A percentile compares a stretch with the other conserved stretches of the same genome.
phyloP scores from a whole-genome alignment of 2,329 filamentous ascomycete species.

The Calycina marina region DNA sequence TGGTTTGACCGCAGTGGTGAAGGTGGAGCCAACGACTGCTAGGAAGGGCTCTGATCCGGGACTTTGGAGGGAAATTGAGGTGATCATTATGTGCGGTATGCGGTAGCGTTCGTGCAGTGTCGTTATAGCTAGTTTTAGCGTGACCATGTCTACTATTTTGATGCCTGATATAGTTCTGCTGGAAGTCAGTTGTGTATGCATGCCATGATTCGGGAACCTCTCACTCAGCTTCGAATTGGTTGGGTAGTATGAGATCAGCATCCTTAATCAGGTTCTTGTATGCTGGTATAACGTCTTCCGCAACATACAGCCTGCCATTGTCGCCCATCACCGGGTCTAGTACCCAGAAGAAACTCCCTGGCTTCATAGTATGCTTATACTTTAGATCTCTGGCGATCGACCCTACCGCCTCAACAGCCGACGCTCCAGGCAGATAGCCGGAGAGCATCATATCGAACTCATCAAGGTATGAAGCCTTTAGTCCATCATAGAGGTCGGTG shows the following conservation, averaged over 20 bases:
- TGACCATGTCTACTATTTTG: constrained; percentile 61
- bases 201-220: constrained; percentile 20
- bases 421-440: constrained; percentile 82
- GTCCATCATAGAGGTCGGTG: constrained; percentile 65
- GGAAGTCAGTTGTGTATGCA: constrained; percentile 1
- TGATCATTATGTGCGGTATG: constrained; percentile 84
- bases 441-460: constrained; percentile 91
- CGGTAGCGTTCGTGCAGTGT: constrained; percentile 61
- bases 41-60: constrained; percentile 39
- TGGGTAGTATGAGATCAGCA: constrained; percentile 85
- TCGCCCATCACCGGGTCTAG: constrained; percentile 98
- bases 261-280: constrained; percentile 69
- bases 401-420: constrained; percentile 71
- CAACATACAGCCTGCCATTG: constrained; percentile 82
- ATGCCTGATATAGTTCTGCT: constrained; percentile 68
- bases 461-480: constrained; percentile 71
- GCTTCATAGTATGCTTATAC: constrained; percentile 41
- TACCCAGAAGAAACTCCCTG: constrained; percentile 88
- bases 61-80: constrained; percentile 57
- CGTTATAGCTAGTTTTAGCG: constrained; percentile 59
- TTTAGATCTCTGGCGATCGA: constrained; percentile 71
- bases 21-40: constrained; percentile 65
- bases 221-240: constrained; percentile 94
- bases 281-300: constrained; percentile 77
- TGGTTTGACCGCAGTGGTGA: constrained; percentile 46